These are phyloP conservation scores for Albugo candida DNA, from an alignment of 352 stramenopile genomes.

Conservation along the genomic window DNA sequence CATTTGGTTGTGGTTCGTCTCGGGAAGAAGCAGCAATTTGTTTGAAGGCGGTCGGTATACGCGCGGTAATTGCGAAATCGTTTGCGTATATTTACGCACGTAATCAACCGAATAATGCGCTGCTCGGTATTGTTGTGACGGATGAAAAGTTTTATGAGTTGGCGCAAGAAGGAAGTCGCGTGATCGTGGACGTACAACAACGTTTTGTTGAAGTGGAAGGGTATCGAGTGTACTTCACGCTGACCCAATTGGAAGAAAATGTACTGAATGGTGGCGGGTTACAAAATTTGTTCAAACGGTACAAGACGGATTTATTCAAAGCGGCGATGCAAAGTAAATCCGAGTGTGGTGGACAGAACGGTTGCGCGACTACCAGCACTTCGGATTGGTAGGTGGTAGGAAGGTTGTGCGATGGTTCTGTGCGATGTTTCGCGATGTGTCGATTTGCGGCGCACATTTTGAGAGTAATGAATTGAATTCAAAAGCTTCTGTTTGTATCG, in stretches of 20 bases:
- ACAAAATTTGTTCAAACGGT: conserved; percentile 56
- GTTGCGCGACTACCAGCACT: too few species aligned
- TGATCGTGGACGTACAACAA: conserved; percentile 52
- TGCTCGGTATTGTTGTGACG: conserved; percentile 62
- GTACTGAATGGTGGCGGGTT: conserved; percentile 61
- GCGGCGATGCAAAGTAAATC: conserved; percentile 52
- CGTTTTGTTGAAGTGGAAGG: conserved; percentile 34
- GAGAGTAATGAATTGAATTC: too few species aligned
- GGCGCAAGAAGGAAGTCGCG: conserved; percentile 34
- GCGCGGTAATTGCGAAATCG: conserved; percentile 69
- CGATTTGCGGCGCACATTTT: too few species aligned
- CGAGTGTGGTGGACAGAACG: not conserved
- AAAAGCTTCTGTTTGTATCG: too few species aligned
- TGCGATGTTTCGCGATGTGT: conserved; percentile 3
- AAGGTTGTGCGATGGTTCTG: conserved; percentile 11
- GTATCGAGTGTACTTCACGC: conserved; percentile 40
- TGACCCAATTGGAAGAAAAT: conserved; percentile 61
- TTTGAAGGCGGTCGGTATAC: conserved; percentile 56
- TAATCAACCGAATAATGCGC: conserved; percentile 70
- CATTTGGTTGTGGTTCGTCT: conserved; percentile 59
- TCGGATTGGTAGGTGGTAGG: too few species aligned
- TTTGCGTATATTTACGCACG: conserved; percentile 75
- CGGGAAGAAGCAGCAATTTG: conserved; percentile 63
- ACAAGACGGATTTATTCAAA: conserved; percentile 72
- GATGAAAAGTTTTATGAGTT: conserved; percentile 64